Base-by-base conservation (phyloP, 192 early-diverging fungal genomes). In the Gryganskiella cystojenkinii region DNA sequence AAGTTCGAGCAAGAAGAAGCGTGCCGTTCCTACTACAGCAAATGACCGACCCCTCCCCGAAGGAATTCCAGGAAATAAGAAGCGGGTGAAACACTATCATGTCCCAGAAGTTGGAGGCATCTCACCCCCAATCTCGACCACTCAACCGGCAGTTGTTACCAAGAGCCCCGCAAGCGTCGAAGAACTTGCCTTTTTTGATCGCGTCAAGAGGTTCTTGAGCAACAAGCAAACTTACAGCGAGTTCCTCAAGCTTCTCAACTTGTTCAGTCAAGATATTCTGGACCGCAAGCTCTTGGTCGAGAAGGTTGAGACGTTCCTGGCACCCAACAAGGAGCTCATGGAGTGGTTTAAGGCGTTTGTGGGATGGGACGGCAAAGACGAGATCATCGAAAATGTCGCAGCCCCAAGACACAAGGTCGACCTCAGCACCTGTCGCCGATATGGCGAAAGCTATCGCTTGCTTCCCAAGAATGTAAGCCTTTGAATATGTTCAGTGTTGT, bases 111-210 rank as follows among this genome's bases (percentile, higher is more conserved):
- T 45, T 34, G 74, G 67, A 14, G 74, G 74, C n/a, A 64, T 69
- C 20, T 78, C 74, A 28, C 74, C 74, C 0, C 67, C 74, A 3
- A 78, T 78, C 31, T 30, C 66, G 3, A 54, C 66, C 7, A 53
- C 55, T 24, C 74, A 78, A 43, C 55, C 60, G 6, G 15, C 74
- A 35, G 61, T 69, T 14, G 61, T 64, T 2, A 64, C 65, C 22
- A 79, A 76, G 45, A 76, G 80, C 4, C 55, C 80, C 14, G 81
- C 82, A 15, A 83, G 90, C 0, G 76, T 83, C 10, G 95, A 98
- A 53, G 98, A 99, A 74, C 83, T 95, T 7, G 93, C 94, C 35
- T 95, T 99, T 67, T 99, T 99, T 85, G 97, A 99, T 60, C 87
- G 91, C 15, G 93, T 94, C 61, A 96, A 95, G 71, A 87, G 88